These are phyloP conservation scores for Fomitiporia mediterranea DNA, from an alignment of 1,284 basidiomycete species.

Conservation along the genomic window DNA sequence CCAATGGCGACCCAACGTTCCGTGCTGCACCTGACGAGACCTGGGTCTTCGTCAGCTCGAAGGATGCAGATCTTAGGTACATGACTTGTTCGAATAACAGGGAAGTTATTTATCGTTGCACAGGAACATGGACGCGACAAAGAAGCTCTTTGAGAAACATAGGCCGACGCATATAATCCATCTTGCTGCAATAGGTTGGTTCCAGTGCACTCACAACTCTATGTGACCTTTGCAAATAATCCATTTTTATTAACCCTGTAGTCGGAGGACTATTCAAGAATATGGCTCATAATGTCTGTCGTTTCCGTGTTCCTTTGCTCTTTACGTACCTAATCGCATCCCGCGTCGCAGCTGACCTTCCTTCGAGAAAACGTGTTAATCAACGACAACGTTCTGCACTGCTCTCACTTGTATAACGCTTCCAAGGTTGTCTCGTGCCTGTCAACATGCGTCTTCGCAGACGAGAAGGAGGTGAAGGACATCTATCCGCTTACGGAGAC, in stretches of 20 bases:
- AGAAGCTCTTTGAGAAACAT: constrained; percentile 76
- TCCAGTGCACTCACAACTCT: no score
- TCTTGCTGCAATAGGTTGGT: constrained; percentile 76
- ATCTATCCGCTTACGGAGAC: constrained; percentile 86
- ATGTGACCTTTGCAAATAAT: not conserved
- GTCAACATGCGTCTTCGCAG: constrained; percentile 86
- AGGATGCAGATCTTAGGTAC: constrained; percentile 75
- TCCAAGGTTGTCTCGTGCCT: constrained; percentile 81
- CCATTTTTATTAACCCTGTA: constrained; percentile 28
- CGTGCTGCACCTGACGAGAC: constrained; percentile 70
- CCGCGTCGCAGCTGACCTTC: constrained; percentile 61
- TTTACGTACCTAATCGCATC: not conserved
- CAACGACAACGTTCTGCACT: constrained; percentile 85
- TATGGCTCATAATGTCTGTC: constrained; percentile 77
- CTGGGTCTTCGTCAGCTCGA: constrained; percentile 79
- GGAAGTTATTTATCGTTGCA: not conserved
- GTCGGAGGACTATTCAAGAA: constrained; percentile 90
- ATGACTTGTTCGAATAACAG: not conserved
- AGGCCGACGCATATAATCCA: constrained; percentile 91
- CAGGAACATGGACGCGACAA: constrained; percentile 28
- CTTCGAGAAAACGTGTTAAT: constrained; percentile 86
- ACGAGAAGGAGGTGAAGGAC: constrained; percentile 50
- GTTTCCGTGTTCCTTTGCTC: not conserved
- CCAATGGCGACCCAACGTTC: constrained; percentile 43
- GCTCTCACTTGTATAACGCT: constrained; percentile 57